A percentile compares a stretch with the other conserved stretches of the same genome.
These are phyloP conservation scores for Annona squamosa DNA, from an alignment of 164 flowering plant genomes.

Conservation along the genomic window DNA sequence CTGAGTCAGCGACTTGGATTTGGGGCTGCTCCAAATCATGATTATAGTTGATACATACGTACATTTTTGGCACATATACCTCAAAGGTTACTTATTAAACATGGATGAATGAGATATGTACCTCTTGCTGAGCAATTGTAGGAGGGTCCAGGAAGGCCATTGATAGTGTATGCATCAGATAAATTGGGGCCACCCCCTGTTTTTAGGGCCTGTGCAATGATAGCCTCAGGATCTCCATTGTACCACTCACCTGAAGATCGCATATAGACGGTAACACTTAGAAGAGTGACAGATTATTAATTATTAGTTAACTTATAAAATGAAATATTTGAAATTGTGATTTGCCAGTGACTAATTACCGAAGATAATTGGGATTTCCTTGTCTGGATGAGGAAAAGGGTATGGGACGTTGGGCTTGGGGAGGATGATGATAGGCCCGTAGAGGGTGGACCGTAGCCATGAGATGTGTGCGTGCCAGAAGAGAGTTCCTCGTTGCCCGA, in stretches of 20 bases:
- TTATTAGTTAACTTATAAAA: no score
- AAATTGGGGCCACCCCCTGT: constrained; percentile 50
- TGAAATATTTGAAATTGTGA: background rate
- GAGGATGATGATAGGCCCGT: constrained; percentile 44
- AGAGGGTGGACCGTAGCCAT: constrained; percentile 41
- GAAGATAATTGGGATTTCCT: constrained; percentile 37
- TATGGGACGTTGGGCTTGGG: constrained; percentile 31
- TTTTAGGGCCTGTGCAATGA: constrained; percentile 33
- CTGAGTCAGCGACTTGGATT: background rate
- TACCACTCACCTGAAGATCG: constrained; percentile 45
- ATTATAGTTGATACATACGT: no score
- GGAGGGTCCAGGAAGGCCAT: constrained; percentile 50
- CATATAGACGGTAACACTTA: no score
- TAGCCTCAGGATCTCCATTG: constrained; percentile 41
- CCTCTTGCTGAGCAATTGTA: constrained; percentile 46
- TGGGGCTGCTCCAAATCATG: no score
- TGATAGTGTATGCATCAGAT: constrained; percentile 52
- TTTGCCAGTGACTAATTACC: constrained; percentile 19
- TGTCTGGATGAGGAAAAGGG: constrained; percentile 44
- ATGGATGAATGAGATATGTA: background rate
- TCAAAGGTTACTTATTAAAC: no score
- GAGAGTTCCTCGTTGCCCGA: constrained; percentile 46
- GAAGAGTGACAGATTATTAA: no score
- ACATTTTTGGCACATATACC: no score
- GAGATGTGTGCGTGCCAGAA: constrained; percentile 47